Evolutionary conservation across 2,329 filamentous ascomycete genomes (phyloP).

Genomic region (Apiospora malaysiana): DNA sequence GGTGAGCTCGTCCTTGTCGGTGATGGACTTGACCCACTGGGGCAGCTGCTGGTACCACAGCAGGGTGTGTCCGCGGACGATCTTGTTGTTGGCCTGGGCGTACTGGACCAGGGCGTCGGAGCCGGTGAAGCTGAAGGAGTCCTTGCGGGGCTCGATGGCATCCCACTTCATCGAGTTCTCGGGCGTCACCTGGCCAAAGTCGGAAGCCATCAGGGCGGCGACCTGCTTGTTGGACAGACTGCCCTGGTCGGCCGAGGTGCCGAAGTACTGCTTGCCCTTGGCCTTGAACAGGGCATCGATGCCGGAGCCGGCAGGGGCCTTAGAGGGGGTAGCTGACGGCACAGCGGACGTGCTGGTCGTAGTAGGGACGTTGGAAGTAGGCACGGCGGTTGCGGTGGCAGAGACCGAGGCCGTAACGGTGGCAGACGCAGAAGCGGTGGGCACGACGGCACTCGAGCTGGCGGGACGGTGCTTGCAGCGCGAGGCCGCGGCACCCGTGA

Average conservation of each 20-base stretch:
- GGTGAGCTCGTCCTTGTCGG: slow-evolving; percentile 46
- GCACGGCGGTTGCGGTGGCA: slow-evolving; percentile 19
- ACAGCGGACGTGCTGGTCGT: slow-evolving; percentile 3
- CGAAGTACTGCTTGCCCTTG: slow-evolving; percentile 33
- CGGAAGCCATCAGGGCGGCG: slow-evolving; percentile 27
- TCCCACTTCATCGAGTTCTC: slow-evolving; percentile 61
- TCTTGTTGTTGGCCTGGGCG: slow-evolving; percentile 45
- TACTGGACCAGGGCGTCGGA: slow-evolving; percentile 54
- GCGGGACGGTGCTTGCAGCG: slow-evolving; percentile 25
- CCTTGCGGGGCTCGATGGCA: slow-evolving; percentile 58
- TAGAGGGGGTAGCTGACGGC: slow-evolving; percentile 12
- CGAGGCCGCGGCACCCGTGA: slow-evolving; percentile 29
- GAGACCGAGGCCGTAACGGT: background rate
- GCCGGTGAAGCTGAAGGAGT: slow-evolving; percentile 59
- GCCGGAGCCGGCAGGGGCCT: slow-evolving; percentile 9
- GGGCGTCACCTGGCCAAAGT: slow-evolving; percentile 31
- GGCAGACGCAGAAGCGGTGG: slow-evolving; percentile 18
- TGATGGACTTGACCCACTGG: slow-evolving; percentile 46
- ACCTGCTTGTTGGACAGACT: slow-evolving; percentile 22
- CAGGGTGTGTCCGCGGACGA: slow-evolving; percentile 61
- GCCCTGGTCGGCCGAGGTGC: slow-evolving; percentile 29
- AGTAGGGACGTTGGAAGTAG: slow-evolving; percentile 18
- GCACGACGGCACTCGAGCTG: slow-evolving; percentile 20
- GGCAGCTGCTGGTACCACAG: slow-evolving; percentile 56
- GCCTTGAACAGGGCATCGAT: slow-evolving; percentile 32